Evolutionary conservation across 495 filamentous ascomycete genomes (phyloP).

Genomic region (Chaetomidium leptoderma): DNA sequence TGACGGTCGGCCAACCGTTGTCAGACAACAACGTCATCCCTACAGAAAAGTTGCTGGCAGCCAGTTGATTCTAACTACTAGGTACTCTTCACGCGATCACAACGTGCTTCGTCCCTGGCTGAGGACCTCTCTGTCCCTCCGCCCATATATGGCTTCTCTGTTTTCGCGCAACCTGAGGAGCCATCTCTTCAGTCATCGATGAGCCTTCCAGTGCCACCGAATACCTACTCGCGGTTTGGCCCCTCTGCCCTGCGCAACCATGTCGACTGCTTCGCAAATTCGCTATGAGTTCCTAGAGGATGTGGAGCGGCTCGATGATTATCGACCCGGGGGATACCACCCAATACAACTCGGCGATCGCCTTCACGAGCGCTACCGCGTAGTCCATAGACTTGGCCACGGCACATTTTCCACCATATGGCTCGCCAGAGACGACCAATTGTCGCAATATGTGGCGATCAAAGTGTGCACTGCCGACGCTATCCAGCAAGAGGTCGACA

Average conservation of each 20-base stretch:
- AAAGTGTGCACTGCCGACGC: slow-evolving; percentile 26
- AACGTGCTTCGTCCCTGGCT: no score
- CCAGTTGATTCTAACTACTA: no score
- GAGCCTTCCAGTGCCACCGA: not conserved
- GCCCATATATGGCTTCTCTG: no score
- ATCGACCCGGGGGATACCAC: slow-evolving; percentile 43
- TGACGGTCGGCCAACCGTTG: no score
- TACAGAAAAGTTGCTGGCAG: no score
- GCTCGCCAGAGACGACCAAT: slow-evolving; percentile 36
- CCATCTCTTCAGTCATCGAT: no score
- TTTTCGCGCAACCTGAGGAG: no score
- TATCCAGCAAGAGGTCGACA: slow-evolving; percentile 12
- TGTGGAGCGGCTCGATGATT: slow-evolving; percentile 27
- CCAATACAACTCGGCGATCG: slow-evolving; percentile 38
- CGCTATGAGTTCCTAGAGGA: slow-evolving; percentile 20
- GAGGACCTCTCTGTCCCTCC: no score
- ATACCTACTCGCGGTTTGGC: not conserved
- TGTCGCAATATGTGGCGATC: slow-evolving; percentile 25
- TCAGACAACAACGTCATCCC: no score
- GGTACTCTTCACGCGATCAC: no score
- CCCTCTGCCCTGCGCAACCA: not conserved
- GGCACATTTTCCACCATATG: slow-evolving; percentile 45
- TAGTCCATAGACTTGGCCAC: slow-evolving; percentile 43
- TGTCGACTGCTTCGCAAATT: not conserved
- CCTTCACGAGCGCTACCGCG: slow-evolving; percentile 32